These are phyloP conservation scores for Aspergillus oerlinghausenensis DNA, from an alignment of 2,329 filamentous ascomycete species.

Conservation along the genomic window DNA sequence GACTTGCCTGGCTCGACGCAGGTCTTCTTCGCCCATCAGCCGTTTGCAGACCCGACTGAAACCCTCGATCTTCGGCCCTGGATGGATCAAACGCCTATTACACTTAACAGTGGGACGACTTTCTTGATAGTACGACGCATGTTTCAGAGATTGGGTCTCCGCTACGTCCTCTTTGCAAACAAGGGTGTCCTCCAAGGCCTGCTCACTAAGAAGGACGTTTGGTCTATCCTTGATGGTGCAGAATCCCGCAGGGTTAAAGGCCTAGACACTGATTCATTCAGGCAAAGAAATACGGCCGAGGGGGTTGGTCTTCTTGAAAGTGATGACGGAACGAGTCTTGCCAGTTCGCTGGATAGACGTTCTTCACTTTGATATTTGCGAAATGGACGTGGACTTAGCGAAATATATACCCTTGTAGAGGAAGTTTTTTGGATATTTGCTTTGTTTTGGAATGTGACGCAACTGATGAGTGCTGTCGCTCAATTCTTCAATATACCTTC, in stretches of 20 bases:
- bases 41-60: conserved; percentile 69
- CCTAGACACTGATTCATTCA: conserved; percentile 24
- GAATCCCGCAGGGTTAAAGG: conserved; percentile 47
- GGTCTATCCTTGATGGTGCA: conserved; percentile 81
- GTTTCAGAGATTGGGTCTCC: conserved; percentile 88
- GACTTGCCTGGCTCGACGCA: conserved; percentile 67
- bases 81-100: conserved; percentile 99
- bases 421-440: not conserved
- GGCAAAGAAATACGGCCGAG: conserved; percentile 26
- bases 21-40: conserved; percentile 78
- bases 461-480: not conserved
- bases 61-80: conserved; percentile 88
- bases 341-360: conserved; percentile 28
- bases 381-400: not conserved
- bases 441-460: not conserved
- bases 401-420: not conserved
- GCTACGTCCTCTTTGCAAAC: conserved; percentile 85
- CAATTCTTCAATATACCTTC: not conserved
- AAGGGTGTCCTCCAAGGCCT: conserved; percentile 76
- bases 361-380: conserved; percentile 24
- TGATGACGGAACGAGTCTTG: conserved; percentile 29
- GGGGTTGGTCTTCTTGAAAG: conserved; percentile 35
- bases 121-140: conserved; percentile 85
- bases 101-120: conserved; percentile 68
- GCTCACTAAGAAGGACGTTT: conserved; percentile 95